Evolutionary conservation across 1,139 yeast species (phyloP).

Genomic region (Candida gigantensis): DNA sequence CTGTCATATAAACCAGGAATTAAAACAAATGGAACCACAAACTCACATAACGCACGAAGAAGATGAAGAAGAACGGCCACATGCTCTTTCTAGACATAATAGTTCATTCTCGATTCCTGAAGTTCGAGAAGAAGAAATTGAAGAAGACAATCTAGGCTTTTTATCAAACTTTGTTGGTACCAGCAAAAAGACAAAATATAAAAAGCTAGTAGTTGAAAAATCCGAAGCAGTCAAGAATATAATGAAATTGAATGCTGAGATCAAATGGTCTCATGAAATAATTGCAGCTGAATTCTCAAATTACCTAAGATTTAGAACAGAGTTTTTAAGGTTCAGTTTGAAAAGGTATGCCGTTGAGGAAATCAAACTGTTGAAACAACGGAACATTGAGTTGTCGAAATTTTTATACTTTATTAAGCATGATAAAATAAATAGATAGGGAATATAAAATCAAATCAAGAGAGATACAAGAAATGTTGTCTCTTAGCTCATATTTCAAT

Average conservation of each 20-base stretch:
- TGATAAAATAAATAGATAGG: neutral
- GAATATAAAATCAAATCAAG: neutral
- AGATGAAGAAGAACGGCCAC: neutral
- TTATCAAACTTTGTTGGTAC: conserved; percentile 35
- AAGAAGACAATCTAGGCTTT: conserved; percentile 26
- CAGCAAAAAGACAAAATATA: conserved; percentile 36
- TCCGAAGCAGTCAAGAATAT: conserved; percentile 37
- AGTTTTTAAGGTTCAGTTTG: conserved; percentile 39
- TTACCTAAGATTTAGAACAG: conserved; percentile 52
- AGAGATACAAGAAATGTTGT: too few relatives aligned
- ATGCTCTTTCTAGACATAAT: conserved; percentile 2
- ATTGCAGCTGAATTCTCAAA: conserved; percentile 65
- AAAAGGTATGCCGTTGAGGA: conserved; percentile 28
- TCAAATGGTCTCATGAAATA: conserved; percentile 54
- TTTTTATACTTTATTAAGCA: conserved; percentile 6
- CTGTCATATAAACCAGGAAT: conserved; percentile 30
- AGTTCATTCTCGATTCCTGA: conserved; percentile 14
- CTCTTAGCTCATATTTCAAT: too few relatives aligned
- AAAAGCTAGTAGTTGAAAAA: conserved; percentile 30
- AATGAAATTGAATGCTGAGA: conserved; percentile 34
- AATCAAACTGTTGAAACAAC: conserved; percentile 12
- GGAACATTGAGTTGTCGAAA: conserved; percentile 12
- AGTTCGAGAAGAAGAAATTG: conserved; percentile 12
- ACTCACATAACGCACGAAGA: neutral
- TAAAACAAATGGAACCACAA: conserved; percentile 19